A percentile compares a stretch with the other conserved stretches of the same genome.
Conservation (phyloP, 2,329 filamentous ascomycete species). For the Penicillium verrucosum region DNA sequence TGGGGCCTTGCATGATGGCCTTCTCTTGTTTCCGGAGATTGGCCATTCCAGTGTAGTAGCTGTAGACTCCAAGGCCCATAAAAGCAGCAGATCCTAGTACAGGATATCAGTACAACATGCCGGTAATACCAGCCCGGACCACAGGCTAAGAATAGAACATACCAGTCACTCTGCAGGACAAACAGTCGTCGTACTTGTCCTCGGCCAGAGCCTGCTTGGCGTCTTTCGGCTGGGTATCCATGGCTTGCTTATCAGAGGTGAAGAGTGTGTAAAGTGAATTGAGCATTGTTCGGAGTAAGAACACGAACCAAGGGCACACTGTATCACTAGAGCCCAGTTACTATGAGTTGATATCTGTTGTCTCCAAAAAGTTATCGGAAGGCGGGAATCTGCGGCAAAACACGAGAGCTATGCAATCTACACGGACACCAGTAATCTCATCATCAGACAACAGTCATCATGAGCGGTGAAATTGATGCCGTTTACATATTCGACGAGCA, state of each 20-base stretch:
- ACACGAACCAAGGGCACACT: background rate
- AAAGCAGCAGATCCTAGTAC: slow-evolving; percentile 69
- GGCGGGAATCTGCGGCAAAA: slow-evolving; percentile 38
- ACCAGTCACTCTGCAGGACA: slow-evolving; percentile 70
- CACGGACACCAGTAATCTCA: slow-evolving; percentile 1
- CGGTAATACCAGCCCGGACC: background rate
- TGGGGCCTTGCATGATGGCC: slow-evolving; percentile 64
- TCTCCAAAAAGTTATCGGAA: slow-evolving; percentile 16
- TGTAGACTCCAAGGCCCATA: slow-evolving; percentile 71
- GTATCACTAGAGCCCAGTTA: background rate
- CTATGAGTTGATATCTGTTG: background rate
- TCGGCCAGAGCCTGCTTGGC: slow-evolving; percentile 55
- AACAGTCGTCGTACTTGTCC: slow-evolving; percentile 58
- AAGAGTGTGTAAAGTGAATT: slow-evolving; percentile 35
- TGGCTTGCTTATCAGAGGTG: slow-evolving; percentile 48
- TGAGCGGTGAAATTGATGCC: slow-evolving; percentile 88
- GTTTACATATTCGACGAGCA: slow-evolving; percentile 96
- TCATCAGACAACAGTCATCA: slow-evolving; percentile 46
- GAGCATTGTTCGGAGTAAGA: background rate
- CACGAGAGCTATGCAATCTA: slow-evolving; percentile 21
- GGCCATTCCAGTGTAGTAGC: slow-evolving; percentile 69
- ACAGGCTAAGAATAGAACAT: slow-evolving; percentile 11
- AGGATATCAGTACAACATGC: slow-evolving; percentile 6
- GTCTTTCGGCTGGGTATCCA: slow-evolving; percentile 54
- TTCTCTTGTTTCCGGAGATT: slow-evolving; percentile 65